These are phyloP conservation scores for Boeremia exigua DNA, from an alignment of 2,329 filamentous ascomycete species.

Conservation along the genomic window DNA sequence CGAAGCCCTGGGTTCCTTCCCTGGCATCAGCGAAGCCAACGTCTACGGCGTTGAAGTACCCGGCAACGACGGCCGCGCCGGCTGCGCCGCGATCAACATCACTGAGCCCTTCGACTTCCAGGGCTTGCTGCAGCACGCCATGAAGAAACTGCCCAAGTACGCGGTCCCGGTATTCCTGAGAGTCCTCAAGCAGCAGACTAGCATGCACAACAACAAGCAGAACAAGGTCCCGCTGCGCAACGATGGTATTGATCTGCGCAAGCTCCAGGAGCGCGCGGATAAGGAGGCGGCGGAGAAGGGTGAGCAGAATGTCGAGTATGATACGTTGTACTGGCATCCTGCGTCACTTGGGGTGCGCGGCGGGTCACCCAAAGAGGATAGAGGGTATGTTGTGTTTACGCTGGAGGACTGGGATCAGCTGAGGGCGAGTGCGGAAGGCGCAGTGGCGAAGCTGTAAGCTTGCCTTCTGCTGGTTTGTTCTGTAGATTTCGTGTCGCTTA, in stretches of 20 bases:
- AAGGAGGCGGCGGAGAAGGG: slow-evolving; percentile 48
- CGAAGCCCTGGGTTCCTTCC: slow-evolving; percentile 53
- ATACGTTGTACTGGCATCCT: slow-evolving; percentile 60
- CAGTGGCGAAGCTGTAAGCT: slow-evolving; percentile 26
- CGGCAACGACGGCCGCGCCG: slow-evolving; percentile 58
- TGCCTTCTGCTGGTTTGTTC: neutral
- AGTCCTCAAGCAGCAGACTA: slow-evolving; percentile 62
- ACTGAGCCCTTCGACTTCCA: slow-evolving; percentile 58
- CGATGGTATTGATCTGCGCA: slow-evolving; percentile 67
- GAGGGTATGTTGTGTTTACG: slow-evolving; percentile 64
- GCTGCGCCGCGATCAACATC: slow-evolving; percentile 64
- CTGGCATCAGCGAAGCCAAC: slow-evolving; percentile 54
- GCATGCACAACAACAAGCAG: slow-evolving; percentile 80
- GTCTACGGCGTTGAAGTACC: slow-evolving; percentile 58
- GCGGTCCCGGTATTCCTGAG: slow-evolving; percentile 78
- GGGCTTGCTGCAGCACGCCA: slow-evolving; percentile 64
- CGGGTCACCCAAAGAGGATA: slow-evolving; percentile 46
- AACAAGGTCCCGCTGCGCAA: slow-evolving; percentile 74
- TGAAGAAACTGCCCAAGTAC: slow-evolving; percentile 70
- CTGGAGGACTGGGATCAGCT: slow-evolving; percentile 64
- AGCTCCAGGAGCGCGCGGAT: slow-evolving; percentile 49
- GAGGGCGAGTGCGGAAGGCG: slow-evolving; percentile 37
- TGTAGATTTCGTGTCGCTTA: neutral
- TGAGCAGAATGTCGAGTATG: slow-evolving; percentile 40
- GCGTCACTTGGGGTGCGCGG: slow-evolving; percentile 43